Evolutionary conservation across 495 filamentous ascomycete species (phyloP).

Genomic region (Podospora appendiculata): DNA sequence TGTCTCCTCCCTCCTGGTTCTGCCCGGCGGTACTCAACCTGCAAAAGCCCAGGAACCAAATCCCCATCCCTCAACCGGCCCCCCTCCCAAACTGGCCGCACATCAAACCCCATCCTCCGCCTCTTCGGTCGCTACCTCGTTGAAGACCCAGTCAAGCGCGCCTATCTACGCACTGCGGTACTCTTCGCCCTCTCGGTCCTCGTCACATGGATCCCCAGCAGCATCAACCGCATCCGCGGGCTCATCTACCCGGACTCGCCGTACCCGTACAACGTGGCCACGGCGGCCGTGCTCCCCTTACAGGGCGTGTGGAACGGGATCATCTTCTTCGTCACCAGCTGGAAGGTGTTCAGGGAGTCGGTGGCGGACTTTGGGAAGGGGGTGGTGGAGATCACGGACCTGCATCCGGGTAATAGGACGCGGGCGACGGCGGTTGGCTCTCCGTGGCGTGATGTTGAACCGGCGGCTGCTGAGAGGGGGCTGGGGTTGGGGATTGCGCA

Average conservation of each 20-base stretch:
- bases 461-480: background rate
- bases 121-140: constrained; percentile 20
- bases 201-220: constrained; percentile 73
- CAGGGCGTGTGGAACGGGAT: constrained; percentile 77
- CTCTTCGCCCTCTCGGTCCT: constrained; percentile 67
- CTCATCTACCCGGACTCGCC: constrained; percentile 29
- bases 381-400: background rate
- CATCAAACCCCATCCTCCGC: background rate
- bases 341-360: constrained; percentile 14
- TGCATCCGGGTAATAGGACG: background rate
- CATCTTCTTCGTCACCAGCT: constrained; percentile 59
- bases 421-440: background rate
- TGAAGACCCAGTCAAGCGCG: constrained; percentile 51
- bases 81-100: background rate
- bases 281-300: constrained; percentile 62
- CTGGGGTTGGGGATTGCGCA: too few relatives aligned
- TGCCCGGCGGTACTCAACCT: background rate
- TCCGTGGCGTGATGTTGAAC: constrained; percentile 1
- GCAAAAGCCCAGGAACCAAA: background rate
- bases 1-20: background rate
- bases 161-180: constrained; percentile 66
- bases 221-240: constrained; percentile 62
- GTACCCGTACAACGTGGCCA: constrained; percentile 57
- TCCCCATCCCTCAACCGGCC: background rate
- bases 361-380: background rate